Evolutionary conservation across 2,329 filamentous ascomycete genomes (phyloP).

Genomic region (Cladosporium sp.): DNA sequence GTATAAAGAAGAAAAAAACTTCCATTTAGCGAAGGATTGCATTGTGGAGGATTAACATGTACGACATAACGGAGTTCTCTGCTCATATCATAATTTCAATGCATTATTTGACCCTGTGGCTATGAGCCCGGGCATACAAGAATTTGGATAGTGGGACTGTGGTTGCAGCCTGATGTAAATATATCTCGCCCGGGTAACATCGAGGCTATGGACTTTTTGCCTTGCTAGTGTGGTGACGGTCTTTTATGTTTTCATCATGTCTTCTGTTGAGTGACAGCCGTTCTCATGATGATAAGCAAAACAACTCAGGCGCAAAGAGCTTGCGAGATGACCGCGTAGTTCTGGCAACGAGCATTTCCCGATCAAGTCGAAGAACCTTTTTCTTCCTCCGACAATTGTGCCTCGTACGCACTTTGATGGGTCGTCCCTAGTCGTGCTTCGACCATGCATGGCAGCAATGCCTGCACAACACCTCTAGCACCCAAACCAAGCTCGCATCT

Average conservation of each 20-base stretch:
- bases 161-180: background rate
- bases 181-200: background rate
- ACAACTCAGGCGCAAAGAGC: background rate
- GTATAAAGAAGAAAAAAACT: background rate
- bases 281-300: background rate
- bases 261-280: background rate
- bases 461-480: background rate
- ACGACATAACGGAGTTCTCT: conserved; percentile 11
- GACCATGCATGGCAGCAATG: background rate
- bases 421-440: background rate
- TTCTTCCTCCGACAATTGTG: background rate
- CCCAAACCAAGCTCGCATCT: conserved; percentile 1
- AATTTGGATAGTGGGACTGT: background rate
- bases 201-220: background rate
- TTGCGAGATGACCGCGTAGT: background rate
- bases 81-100: conserved; percentile 4
- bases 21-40: conserved; percentile 4
- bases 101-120: background rate
- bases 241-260: background rate
- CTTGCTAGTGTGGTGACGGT: background rate
- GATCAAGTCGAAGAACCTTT: background rate
- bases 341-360: background rate
- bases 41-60: conserved; percentile 13
- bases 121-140: background rate
- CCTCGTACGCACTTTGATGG: background rate